These are phyloP conservation scores for Zalaria obscura DNA, from an alignment of 2,329 filamentous ascomycete species.

Conservation along the genomic window DNA sequence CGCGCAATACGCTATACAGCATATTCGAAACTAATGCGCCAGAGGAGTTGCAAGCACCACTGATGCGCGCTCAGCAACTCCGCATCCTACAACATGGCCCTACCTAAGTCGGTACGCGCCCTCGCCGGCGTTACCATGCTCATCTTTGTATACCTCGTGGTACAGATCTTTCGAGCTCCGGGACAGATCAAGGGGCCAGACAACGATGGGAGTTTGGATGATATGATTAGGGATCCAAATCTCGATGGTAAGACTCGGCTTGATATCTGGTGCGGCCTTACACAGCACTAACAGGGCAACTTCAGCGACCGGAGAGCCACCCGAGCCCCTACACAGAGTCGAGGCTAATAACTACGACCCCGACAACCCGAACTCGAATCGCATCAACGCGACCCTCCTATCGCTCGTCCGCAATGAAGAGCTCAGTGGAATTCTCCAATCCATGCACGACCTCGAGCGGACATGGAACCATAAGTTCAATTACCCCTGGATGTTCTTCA, in stretches of 20 bases:
- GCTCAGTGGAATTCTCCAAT: slow-evolving; percentile 65
- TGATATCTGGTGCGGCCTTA: neutral
- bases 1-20: slow-evolving; percentile 1
- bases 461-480: slow-evolving; percentile 99
- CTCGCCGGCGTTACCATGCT: slow-evolving; percentile 57
- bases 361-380: slow-evolving; percentile 58
- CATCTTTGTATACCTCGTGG: slow-evolving; percentile 66
- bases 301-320: slow-evolving; percentile 69
- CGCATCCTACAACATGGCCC: slow-evolving; percentile 48
- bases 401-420: slow-evolving; percentile 89
- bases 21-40: neutral
- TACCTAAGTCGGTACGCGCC: slow-evolving; percentile 73
- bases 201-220: slow-evolving; percentile 29
- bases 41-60: neutral
- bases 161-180: slow-evolving; percentile 54
- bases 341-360: slow-evolving; percentile 60
- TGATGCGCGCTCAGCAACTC: neutral
- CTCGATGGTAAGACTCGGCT: slow-evolving; percentile 50
- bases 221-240: slow-evolving; percentile 69
- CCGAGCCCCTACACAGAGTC: slow-evolving; percentile 58
- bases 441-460: slow-evolving; percentile 81
- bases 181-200: slow-evolving; percentile 22
- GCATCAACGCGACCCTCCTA: slow-evolving; percentile 86
- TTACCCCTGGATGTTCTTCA: slow-evolving; percentile 99
- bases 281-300: neutral